Percentiles rank a stretch among this genome's conserved stretches.
phyloP scores from a whole-genome alignment of 345 rosid species.

The Gossypium arboreum region DNA sequence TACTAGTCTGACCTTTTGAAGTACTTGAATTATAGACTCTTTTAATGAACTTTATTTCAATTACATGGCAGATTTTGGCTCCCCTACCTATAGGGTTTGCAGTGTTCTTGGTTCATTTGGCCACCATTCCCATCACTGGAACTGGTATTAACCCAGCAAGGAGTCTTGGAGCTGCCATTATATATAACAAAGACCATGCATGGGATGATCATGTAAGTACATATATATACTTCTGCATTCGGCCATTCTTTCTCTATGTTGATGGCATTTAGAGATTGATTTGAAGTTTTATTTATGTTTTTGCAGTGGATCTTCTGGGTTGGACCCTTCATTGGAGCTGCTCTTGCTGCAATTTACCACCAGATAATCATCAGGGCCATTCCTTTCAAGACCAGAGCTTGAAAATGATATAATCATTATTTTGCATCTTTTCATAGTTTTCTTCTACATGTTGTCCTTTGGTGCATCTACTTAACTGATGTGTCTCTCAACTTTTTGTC shows the following conservation, averaged over 20 bases:
- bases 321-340: constrained; percentile 74
- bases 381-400: constrained; percentile 57
- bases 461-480: background rate
- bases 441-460: background rate
- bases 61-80: constrained; percentile 49
- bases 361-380: constrained; percentile 67
- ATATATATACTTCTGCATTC: background rate
- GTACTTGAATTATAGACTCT: background rate
- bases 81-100: constrained; percentile 78
- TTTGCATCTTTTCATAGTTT: background rate
- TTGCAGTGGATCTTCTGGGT: constrained; percentile 77
- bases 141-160: constrained; percentile 74
- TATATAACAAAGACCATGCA: constrained; percentile 44
- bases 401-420: background rate
- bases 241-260: background rate
- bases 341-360: constrained; percentile 70
- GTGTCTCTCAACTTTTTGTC: background rate
- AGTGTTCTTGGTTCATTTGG: constrained; percentile 68
- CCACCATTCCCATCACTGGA: constrained; percentile 65
- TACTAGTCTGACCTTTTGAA: background rate
- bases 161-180: constrained; percentile 70
- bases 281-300: background rate
- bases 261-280: background rate
- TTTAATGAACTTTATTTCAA: background rate
- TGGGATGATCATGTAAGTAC: constrained; percentile 56